Evolutionary conservation across 2,329 filamentous ascomycete genomes (phyloP).

Genomic region (Rutstroemia sydowiana): DNA sequence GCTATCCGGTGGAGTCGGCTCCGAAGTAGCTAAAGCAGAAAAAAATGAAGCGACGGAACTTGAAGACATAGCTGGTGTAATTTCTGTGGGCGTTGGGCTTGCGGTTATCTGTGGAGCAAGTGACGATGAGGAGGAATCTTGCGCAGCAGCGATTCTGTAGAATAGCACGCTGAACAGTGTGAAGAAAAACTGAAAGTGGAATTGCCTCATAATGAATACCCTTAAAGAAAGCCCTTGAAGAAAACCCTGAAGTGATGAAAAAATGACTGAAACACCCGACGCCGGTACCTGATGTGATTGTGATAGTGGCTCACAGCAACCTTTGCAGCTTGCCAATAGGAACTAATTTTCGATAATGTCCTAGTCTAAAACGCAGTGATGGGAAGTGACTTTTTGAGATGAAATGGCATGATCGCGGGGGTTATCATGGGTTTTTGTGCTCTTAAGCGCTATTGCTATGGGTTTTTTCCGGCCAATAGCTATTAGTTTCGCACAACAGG

Average conservation of each 20-base stretch:
- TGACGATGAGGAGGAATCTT: slow-evolving; percentile 12
- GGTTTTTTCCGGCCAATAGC: background rate
- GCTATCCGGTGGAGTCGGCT: slow-evolving; percentile 26
- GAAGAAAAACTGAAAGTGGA: slow-evolving; percentile 20
- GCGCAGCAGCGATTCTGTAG: slow-evolving; percentile 17
- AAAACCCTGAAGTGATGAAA: background rate
- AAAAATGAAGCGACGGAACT: slow-evolving; percentile 27
- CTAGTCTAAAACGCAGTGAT: background rate
- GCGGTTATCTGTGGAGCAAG: background rate
- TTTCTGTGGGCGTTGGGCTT: slow-evolving; percentile 11
- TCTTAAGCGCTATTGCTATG: background rate
- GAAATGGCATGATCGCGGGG: background rate
- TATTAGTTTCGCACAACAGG: background rate
- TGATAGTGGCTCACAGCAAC: background rate
- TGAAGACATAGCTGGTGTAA: slow-evolving; percentile 29
- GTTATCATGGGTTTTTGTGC: background rate
- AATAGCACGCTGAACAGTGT: slow-evolving; percentile 19
- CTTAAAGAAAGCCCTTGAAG: background rate
- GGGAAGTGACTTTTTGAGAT: background rate
- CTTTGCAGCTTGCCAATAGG: background rate
- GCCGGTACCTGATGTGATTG: background rate
- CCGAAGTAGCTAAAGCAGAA: slow-evolving; percentile 24
- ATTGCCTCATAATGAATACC: slow-evolving; percentile 20
- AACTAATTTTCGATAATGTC: background rate
- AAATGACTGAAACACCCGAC: slow-evolving; percentile 7